Percentiles rank a stretch among this genome's conserved stretches.
Conservation (phyloP, 176 grass and related monocot genomes). For the Alloteropsis semialata region DNA sequence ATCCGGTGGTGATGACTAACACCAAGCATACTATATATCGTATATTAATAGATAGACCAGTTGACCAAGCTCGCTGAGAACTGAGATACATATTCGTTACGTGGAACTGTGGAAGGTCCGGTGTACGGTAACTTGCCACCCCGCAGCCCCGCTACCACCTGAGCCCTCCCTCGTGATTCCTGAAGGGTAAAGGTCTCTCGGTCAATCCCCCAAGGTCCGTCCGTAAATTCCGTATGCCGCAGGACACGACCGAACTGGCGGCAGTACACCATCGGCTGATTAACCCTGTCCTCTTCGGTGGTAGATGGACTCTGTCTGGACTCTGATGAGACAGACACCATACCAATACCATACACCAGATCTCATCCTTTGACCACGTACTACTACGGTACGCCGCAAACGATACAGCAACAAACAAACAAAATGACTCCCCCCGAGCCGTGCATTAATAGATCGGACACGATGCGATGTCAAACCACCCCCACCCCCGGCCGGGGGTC, state of each 20-base stretch:
- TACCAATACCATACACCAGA: not conserved
- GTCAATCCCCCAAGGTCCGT: not conserved
- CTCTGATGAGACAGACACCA: no score
- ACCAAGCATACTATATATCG: accelerated
- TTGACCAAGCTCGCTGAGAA: not conserved
- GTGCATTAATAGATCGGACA: not conserved
- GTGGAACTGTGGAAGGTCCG: no score
- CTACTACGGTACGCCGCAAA: not conserved
- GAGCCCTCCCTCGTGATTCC: not conserved
- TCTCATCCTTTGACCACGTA: not conserved
- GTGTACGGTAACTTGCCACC: no score
- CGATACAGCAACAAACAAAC: not conserved
- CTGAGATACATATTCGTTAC: not conserved
- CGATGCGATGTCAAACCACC: not conserved
- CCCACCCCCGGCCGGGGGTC: not conserved
- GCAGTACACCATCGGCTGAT: not conserved
- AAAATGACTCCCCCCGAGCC: not conserved
- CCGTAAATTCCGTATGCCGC: not conserved
- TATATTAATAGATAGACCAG: no score
- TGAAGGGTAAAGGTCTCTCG: no score
- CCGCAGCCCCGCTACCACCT: no score
- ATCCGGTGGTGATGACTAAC: not conserved
- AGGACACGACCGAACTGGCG: not conserved
- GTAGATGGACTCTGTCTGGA: not conserved
- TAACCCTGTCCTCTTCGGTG: not conserved